Percentiles rank a stretch among this genome's conserved stretches.
Conservation (phyloP, 768 basidiomycete genomes). For the Boletus rex-veris region DNA sequence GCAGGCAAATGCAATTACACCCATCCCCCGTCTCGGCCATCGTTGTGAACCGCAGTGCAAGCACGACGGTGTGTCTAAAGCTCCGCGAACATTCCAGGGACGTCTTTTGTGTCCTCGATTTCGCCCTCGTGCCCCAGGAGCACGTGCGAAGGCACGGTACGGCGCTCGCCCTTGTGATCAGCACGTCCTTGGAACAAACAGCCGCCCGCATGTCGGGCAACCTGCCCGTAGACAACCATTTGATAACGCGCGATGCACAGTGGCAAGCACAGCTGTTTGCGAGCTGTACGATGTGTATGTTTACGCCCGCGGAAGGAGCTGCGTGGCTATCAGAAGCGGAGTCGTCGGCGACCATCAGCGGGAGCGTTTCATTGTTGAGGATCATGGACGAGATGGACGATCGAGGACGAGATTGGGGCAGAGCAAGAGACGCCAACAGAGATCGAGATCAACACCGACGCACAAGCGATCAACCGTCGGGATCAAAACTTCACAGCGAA, state of each 20-base stretch:
- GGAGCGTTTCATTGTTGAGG: conserved; percentile 46
- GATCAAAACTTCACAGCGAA: conserved; percentile 1
- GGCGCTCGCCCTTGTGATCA: conserved; percentile 53
- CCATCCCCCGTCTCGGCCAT: conserved; percentile 28
- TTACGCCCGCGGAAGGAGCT: conserved; percentile 35
- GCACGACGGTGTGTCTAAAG: conserved; percentile 52
- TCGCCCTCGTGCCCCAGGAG: conserved; percentile 43
- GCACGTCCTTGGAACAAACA: conserved; percentile 41
- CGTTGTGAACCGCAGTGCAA: conserved; percentile 59
- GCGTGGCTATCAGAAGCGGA: conserved; percentile 17
- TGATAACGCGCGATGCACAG: conserved; percentile 43
- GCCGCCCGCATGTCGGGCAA: conserved; percentile 46
- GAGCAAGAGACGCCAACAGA: background rate
- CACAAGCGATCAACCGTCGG: background rate
- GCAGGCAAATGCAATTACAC: conserved; percentile 25
- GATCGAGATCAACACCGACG: background rate
- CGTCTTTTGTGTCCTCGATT: conserved; percentile 60
- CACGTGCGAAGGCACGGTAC: conserved; percentile 30
- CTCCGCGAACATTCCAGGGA: conserved; percentile 24
- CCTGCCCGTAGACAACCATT: conserved; percentile 42
- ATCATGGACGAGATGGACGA: conserved; percentile 39
- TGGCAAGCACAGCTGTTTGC: conserved; percentile 64
- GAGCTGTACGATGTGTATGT: conserved; percentile 56
- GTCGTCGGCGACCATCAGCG: conserved; percentile 35
- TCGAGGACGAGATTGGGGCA: conserved; percentile 19